Evolutionary conservation across 352 stramenopile genomes (phyloP).

Genomic region (Phytophthora idaei): DNA sequence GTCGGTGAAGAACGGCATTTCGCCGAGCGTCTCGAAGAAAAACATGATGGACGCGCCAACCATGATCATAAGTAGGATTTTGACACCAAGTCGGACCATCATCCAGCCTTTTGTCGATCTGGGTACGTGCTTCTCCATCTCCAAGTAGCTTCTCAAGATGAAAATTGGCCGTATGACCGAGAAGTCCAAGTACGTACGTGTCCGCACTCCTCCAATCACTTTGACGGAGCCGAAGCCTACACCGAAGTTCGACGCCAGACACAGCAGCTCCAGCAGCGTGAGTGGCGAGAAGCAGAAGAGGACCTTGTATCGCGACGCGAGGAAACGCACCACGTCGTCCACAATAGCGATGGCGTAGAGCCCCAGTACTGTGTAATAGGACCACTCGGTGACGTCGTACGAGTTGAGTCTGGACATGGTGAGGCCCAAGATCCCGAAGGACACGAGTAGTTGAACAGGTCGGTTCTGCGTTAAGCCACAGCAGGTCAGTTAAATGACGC

Average conservation of each 20-base stretch:
- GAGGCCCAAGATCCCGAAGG: conserved; percentile 69
- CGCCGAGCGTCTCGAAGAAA: conserved; percentile 87
- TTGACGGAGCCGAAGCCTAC: conserved; percentile 79
- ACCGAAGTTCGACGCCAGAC: conserved; percentile 73
- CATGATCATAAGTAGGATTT: conserved; percentile 85
- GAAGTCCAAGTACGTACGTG: conserved; percentile 85
- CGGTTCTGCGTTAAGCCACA: conserved; percentile 52
- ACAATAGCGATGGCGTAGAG: conserved; percentile 68
- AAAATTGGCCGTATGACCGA: conserved; percentile 86
- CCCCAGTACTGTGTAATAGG: conserved; percentile 69
- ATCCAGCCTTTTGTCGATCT: conserved; percentile 78
- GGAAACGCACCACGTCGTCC: conserved; percentile 79
- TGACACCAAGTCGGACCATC: conserved; percentile 79
- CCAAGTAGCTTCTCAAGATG: conserved; percentile 81
- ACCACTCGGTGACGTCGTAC: conserved; percentile 68
- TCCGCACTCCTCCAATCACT: conserved; percentile 56
- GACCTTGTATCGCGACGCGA: conserved; percentile 81
- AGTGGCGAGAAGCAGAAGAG: conserved; percentile 77
- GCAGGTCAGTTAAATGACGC: conserved; percentile 4
- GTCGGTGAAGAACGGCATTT: conserved; percentile 76
- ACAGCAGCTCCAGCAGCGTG: conserved; percentile 77
- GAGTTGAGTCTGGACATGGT: conserved; percentile 74
- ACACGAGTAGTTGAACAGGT: conserved; percentile 78
- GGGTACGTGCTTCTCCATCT: conserved; percentile 84
- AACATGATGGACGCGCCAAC: conserved; percentile 85